phyloP scores from a whole-genome alignment of 2,329 filamentous ascomycete species.

The Mycosphaerelloides madeirae region DNA sequence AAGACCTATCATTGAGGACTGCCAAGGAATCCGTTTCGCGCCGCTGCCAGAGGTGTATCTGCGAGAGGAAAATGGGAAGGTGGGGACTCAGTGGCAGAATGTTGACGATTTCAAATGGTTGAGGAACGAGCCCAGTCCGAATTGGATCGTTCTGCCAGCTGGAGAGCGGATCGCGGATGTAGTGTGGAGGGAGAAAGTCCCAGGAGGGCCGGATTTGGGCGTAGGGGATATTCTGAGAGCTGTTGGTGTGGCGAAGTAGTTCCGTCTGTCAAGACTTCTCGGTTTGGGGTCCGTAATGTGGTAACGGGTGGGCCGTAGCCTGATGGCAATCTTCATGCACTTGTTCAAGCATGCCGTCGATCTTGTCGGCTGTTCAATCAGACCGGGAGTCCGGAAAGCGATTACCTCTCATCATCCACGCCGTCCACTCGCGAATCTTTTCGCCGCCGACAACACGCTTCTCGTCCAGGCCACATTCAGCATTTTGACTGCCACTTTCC shows the following conservation, averaged over 20 bases:
- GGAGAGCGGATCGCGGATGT: constrained; percentile 35
- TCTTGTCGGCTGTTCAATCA: too few species aligned
- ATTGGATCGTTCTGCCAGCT: constrained; percentile 69
- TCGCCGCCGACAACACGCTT: too few species aligned
- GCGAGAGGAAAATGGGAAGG: constrained; percentile 24
- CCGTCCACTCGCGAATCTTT: too few species aligned
- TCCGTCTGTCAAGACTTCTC: not conserved
- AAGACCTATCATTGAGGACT: constrained; percentile 92
- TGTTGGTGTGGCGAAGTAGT: constrained; percentile 13
- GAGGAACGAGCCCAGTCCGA: constrained; percentile 76
- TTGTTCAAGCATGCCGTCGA: too few species aligned
- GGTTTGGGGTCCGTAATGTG: too few species aligned
- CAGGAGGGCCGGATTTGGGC: constrained; percentile 57
- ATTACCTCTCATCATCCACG: too few species aligned
- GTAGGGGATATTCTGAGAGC: constrained; percentile 61
- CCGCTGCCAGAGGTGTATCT: constrained; percentile 62
- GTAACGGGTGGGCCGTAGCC: too few species aligned
- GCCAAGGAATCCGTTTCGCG: constrained; percentile 71
- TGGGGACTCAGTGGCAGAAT: constrained; percentile 72
- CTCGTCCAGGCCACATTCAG: too few species aligned
- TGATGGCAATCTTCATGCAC: too few species aligned
- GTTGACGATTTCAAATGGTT: constrained; percentile 99
- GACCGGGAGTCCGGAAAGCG: too few species aligned
- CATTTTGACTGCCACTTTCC: too few species aligned
- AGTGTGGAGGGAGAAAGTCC: constrained; percentile 66